These are phyloP conservation scores for Calycina marina DNA, from an alignment of 2,329 filamentous ascomycete species.

Conservation along the genomic window DNA sequence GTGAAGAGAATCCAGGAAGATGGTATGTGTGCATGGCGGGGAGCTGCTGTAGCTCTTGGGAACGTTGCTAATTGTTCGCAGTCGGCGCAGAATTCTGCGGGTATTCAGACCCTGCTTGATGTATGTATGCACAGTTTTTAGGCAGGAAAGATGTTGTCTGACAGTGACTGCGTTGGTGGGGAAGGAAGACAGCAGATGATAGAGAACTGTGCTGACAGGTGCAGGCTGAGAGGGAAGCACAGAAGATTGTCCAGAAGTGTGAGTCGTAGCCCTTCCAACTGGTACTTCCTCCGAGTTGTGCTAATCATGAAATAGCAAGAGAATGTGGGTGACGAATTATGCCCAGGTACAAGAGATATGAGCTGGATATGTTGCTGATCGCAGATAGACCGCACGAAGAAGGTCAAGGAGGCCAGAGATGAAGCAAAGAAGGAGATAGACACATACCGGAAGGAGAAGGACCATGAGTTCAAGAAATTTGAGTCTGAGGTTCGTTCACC, in stretches of 20 bases:
- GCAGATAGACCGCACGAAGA: constrained; percentile 71
- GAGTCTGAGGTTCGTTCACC: constrained; percentile 47
- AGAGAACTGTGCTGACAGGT: constrained; percentile 23
- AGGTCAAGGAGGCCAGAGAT: constrained; percentile 87
- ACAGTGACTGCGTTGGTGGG: too few relatives aligned
- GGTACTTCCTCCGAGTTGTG: constrained; percentile 3
- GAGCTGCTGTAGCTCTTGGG: too few relatives aligned
- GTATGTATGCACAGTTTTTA: constrained; percentile 37
- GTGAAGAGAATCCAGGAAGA: too few relatives aligned
- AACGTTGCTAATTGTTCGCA: too few relatives aligned
- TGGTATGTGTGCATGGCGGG: too few relatives aligned
- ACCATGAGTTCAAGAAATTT: constrained; percentile 89
- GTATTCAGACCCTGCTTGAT: constrained; percentile 97
- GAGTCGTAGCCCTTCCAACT: constrained; percentile 19
- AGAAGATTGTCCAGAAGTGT: constrained; percentile 95
- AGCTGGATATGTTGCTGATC: constrained; percentile 5
- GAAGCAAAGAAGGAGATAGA: constrained; percentile 98
- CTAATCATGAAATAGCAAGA: constrained; percentile 45
- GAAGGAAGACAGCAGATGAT: not conserved
- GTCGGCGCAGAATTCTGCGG: constrained; percentile 96
- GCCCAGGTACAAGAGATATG: constrained; percentile 16
- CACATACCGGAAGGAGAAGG: constrained; percentile 77
- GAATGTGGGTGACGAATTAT: constrained; percentile 46
- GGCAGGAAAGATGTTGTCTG: constrained; percentile 1
- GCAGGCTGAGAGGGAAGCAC: constrained; percentile 92